Evolutionary conservation across 768 basidiomycete species (phyloP).

Genomic region (Suillus subluteus): DNA sequence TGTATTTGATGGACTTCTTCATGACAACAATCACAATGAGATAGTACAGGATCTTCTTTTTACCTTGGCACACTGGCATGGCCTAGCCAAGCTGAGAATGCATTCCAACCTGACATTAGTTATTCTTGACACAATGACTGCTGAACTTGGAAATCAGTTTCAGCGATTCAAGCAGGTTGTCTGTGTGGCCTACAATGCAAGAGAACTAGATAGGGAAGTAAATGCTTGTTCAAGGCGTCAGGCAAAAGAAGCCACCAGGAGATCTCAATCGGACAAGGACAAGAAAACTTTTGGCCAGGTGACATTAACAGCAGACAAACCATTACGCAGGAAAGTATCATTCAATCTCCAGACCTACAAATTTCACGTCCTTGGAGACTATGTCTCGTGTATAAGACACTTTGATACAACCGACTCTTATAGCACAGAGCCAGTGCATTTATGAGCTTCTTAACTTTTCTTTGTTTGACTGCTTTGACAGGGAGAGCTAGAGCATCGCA

Average conservation of each 20-base stretch:
- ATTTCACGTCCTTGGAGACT: background rate
- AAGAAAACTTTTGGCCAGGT: background rate
- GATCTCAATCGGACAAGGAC: background rate
- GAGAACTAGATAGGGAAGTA: background rate
- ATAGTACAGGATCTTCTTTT: no score
- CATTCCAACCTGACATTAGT: no score
- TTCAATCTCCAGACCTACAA: background rate
- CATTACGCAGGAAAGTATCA: background rate
- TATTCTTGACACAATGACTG: no score
- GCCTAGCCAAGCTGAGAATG: no score
- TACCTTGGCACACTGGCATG: no score
- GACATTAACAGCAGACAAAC: background rate
- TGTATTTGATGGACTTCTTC: slow-evolving; percentile 33
- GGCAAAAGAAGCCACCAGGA: background rate
- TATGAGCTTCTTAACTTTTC: background rate
- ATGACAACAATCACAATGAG: no score
- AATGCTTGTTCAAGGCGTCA: background rate
- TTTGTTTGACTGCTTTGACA: background rate
- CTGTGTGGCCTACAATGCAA: background rate
- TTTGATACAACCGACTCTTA: background rate
- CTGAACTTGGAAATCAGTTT: no score
- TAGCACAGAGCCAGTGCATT: background rate
- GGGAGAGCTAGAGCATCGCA: slow-evolving; percentile 11
- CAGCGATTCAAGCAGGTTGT: no score
- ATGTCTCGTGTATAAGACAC: background rate